Conservation (phyloP, 371 early-diverging fungal genomes). For the Zopfochytrium polystomum region DNA sequence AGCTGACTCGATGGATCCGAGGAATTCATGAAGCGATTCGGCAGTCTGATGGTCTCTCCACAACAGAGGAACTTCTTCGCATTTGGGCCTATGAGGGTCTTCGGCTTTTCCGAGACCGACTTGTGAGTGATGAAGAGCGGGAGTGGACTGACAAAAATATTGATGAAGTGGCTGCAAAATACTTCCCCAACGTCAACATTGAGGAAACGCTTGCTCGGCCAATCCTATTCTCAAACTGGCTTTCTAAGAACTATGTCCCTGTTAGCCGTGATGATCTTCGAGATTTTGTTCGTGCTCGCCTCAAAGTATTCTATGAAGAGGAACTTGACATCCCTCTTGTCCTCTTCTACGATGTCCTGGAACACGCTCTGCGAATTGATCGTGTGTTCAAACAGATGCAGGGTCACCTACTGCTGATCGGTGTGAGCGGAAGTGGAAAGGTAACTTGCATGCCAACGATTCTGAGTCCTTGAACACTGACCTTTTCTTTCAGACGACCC, state of each 20-base stretch:
- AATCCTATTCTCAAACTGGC: conserved; percentile 96
- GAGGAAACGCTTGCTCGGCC: conserved; percentile 79
- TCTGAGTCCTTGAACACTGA: too few species aligned
- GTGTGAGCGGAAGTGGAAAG: conserved; percentile 93
- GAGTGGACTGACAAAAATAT: conserved; percentile 90
- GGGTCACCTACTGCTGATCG: conserved; percentile 96
- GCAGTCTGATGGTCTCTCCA: conserved; percentile 71
- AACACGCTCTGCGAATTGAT: conserved; percentile 97
- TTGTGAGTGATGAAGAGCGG: conserved; percentile 87
- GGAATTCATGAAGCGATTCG: conserved; percentile 95
- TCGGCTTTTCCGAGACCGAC: conserved; percentile 96
- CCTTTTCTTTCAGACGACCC: conserved; percentile 62
- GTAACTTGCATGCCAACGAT: too few species aligned
- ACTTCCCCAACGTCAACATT: conserved; percentile 82
- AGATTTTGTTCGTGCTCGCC: conserved; percentile 89
- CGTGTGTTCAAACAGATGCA: conserved; percentile 97
- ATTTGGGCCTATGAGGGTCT: conserved; percentile 98
- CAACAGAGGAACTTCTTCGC: conserved; percentile 88
- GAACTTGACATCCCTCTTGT: conserved; percentile 96
- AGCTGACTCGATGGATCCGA: conserved; percentile 97
- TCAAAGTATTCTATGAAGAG: conserved; percentile 98
- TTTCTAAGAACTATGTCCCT: conserved; percentile 86
- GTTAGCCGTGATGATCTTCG: conserved; percentile 86
- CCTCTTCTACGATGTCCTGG: conserved; percentile 93
- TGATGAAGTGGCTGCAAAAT: conserved; percentile 75